Evolutionary conservation across 495 filamentous ascomycete species (phyloP).

Genomic region (Lophiotrema nucula): DNA sequence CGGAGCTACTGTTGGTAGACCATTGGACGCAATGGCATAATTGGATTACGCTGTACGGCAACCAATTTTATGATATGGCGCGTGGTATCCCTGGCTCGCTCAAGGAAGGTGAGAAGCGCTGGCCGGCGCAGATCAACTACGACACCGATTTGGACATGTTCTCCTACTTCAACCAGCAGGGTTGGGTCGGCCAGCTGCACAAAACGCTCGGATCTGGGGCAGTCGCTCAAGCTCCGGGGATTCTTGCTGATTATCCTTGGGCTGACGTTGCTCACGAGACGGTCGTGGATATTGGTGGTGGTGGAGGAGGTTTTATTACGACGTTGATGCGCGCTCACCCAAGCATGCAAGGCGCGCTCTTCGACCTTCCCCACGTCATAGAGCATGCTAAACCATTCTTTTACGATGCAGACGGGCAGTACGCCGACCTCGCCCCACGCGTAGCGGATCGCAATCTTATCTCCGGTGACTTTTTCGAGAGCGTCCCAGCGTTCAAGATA

Average conservation of each 20-base stretch:
- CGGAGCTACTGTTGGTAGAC: constrained; percentile 25
- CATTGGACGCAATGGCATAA: constrained; percentile 44
- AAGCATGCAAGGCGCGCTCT: constrained; percentile 13
- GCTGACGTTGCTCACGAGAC: constrained; percentile 23
- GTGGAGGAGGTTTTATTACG: constrained; percentile 24
- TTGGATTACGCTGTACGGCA: constrained; percentile 40
- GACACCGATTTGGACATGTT: constrained; percentile 41
- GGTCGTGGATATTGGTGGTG: constrained; percentile 33
- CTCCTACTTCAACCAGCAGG: constrained; percentile 36
- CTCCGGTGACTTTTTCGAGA: constrained; percentile 35
- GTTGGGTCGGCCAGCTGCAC: constrained; percentile 38
- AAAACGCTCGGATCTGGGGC: constrained; percentile 37
- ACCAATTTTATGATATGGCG: constrained; percentile 43
- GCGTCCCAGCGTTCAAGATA: constrained; percentile 27
- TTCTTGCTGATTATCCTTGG: constrained; percentile 41
- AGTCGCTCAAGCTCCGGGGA: constrained; percentile 38
- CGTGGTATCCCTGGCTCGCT: constrained; percentile 32
- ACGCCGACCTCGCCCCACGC: constrained; percentile 8
- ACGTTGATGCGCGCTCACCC: constrained; percentile 9
- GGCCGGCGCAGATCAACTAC: constrained; percentile 38
- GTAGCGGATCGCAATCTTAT: constrained; percentile 17
- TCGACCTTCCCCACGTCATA: constrained; percentile 20
- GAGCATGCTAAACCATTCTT: constrained; percentile 9
- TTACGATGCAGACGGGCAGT: constrained; percentile 6
- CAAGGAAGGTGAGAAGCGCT: constrained; percentile 9